Evolutionary conservation across 225 moss, liverwort and hornwort genomes (phyloP), one percentile per base, ranked within the genome.

Genomic region (Asterella californica): DNA sequence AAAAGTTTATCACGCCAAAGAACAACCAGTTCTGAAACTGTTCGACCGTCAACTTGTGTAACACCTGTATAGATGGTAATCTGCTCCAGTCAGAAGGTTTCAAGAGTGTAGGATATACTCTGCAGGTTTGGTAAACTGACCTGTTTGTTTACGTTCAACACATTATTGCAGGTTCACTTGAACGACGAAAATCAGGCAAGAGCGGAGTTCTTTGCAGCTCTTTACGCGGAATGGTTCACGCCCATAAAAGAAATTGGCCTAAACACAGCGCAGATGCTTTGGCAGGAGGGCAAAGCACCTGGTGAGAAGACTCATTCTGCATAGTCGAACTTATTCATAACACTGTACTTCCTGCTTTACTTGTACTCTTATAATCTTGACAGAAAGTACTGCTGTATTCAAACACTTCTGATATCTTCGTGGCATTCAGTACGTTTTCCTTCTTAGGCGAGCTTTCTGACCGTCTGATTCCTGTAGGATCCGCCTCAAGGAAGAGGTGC

Each of bases 271-370:
- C 4, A 54, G 55, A 4, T 77, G 1, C 27, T 77, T 7, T 57
- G 52, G 22, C 38, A 47, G 33, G 81, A 82, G 29, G 42, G 53
- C 32, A 82, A 77, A 47, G 76, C 81, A 75, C 81, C 81, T 70
- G 81, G 81, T 77, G 30, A 47, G 65, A 15, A n/a, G 29, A 59
- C 25, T 75, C 24, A 55, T 32, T 67, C 19, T 19, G 25, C 9
- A 21, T 59, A 76, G 19, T 59, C 37, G n/a, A n/a, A 36, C 19
- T 32, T 52, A 74, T 10, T 32, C 52, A 32, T 7, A 46, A 10
- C 29, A 48, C 73, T 32, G 11, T 27, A 29, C 37, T 37, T 68
- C 11, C 15, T 68, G 19, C 33, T 10, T 19, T 65, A 14, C 32
- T n/a, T n/a, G n/a, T n/a, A n/a, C n/a, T 33, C 32, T 17, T 15